These are phyloP conservation scores for Ceratocystis diversiconidia DNA, from an alignment of 2,329 filamentous ascomycete species.

Conservation along the genomic window DNA sequence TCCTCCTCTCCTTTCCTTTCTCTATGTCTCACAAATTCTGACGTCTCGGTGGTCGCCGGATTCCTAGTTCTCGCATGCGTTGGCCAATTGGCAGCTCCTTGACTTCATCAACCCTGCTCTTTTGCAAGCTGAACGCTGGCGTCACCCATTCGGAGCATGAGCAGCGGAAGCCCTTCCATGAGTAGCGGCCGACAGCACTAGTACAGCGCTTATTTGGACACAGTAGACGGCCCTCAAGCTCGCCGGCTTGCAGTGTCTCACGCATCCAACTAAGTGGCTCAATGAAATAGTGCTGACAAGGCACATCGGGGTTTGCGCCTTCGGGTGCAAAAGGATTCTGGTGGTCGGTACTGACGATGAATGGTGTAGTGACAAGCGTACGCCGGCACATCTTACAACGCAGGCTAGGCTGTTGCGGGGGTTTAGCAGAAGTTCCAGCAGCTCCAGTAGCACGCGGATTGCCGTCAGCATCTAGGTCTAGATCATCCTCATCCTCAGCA, in stretches of 20 bases:
- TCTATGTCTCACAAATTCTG: slow-evolving; percentile 25
- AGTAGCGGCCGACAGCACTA: slow-evolving; percentile 78
- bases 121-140: slow-evolving; percentile 75
- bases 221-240: slow-evolving; percentile 67
- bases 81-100: slow-evolving; percentile 22
- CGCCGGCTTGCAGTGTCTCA: slow-evolving; percentile 61
- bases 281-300: slow-evolving; percentile 76
- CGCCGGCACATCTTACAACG: slow-evolving; percentile 85
- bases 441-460: slow-evolving; percentile 7
- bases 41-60: slow-evolving; percentile 39
- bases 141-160: slow-evolving; percentile 84
- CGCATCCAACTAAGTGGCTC: slow-evolving; percentile 96
- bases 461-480: slow-evolving; percentile 17
- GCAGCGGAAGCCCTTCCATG: slow-evolving; percentile 91
- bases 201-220: slow-evolving; percentile 70
- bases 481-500: slow-evolving; percentile 20
- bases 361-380: slow-evolving; percentile 41
- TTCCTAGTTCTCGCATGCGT: slow-evolving; percentile 28
- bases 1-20: not conserved
- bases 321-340: slow-evolving; percentile 23
- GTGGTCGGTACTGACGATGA: slow-evolving; percentile 47
- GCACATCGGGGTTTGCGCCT: slow-evolving; percentile 18
- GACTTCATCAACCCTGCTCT: slow-evolving; percentile 65
- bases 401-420: slow-evolving; percentile 29
- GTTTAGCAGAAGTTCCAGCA: not conserved